phyloP scores from a whole-genome alignment of 225 moss, liverwort and hornwort species.

The Rhytidiadelphus loreus region DNA sequence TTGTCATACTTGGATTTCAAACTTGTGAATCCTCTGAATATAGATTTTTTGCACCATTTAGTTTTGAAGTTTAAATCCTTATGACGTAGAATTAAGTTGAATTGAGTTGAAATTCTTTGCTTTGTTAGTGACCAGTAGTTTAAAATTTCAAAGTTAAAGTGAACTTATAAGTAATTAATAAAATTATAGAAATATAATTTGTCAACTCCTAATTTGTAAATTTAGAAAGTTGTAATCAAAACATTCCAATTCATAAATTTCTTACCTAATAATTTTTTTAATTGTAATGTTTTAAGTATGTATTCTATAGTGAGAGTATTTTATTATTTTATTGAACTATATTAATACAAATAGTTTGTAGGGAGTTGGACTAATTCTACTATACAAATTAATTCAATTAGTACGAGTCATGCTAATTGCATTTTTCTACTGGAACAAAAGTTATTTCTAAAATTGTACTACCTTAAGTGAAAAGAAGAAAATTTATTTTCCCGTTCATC shows the following conservation, averaged over 20 bases:
- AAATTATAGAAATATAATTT: not conserved
- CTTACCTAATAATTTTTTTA: not conserved
- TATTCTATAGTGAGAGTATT: not conserved
- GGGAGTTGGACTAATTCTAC: no score
- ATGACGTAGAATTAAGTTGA: not conserved
- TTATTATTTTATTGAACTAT: not conserved
- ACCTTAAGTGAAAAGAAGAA: no score
- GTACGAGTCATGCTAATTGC: no score
- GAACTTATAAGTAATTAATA: no score
- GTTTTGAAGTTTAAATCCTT: not conserved
- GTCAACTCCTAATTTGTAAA: no score
- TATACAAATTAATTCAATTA: no score
- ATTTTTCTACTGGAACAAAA: no score
- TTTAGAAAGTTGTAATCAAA: not conserved
- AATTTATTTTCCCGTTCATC: not conserved
- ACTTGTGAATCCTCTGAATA: not conserved
- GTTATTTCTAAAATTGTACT: no score
- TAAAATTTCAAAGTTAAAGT: no score
- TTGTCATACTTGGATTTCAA: rapidly evolving
- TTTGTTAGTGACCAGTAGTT: not conserved
- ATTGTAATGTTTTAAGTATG: not conserved
- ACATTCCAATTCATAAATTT: not conserved
- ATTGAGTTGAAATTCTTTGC: not conserved
- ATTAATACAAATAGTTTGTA: not conserved
- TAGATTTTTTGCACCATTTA: not conserved